Base-by-base conservation (phyloP, 164 flowering plant genomes). In the Akebia trifoliata region DNA sequence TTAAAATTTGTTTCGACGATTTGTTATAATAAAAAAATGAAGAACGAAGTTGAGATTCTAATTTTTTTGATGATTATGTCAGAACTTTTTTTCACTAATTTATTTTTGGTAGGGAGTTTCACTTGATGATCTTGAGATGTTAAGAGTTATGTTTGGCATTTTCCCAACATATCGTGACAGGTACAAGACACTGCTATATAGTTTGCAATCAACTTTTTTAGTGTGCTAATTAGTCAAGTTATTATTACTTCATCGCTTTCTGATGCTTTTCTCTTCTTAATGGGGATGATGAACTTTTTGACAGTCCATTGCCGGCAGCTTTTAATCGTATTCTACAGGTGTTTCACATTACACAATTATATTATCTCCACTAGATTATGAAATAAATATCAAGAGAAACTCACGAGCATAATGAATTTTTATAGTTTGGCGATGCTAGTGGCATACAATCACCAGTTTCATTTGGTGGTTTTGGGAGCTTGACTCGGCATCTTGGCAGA, bases 381-480 rank as follows among this genome's bases (percentile, higher is more conserved):
- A 50, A 54, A 17, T 18, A 22, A 15, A 8, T 61, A 24, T 39
- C 32, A 47, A 59, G 50, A 45, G 40, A 47, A 52, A 59, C 44
- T 54, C 57, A 61, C 60, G 25, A 56, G 32, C 22, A 14, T 51
- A 32, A 43, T 60, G 31, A n/a, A 63, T 61, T 25, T 70, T 35
- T 80, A 76, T 83, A 92, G 98, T 87, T 85, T 72, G 98, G 98
- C 12, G 98, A 89, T 81, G 96, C 98, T 66, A 92, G 98, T 55
- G 98, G 98, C 60, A 84, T 89, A 63, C 98, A 92, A 36, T 89
- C 98, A 51, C 98, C 98, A 26, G 95, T 89, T 64, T 92, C 95
- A 38, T 92, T 92, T 76, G 98, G 98, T 60, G 98, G 98, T 57
- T 92, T 87, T 69, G 96, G 91, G 55, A 89, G 98, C 82, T 82